Base-by-base conservation (phyloP, 73 alveolate genomes). In the Effrenium voratum region DNA sequence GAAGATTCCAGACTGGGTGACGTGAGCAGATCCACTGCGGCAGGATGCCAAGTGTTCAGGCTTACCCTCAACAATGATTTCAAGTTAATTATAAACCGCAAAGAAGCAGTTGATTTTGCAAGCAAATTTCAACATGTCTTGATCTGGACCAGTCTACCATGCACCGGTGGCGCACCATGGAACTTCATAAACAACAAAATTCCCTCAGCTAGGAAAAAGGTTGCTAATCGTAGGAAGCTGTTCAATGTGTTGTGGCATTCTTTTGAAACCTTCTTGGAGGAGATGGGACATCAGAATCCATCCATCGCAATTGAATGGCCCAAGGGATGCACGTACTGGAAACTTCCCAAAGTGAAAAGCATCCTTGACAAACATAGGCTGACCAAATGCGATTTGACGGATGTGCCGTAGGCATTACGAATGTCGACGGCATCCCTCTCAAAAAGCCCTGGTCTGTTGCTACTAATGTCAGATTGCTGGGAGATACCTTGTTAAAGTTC, bases 81-180 rank as follows among this genome's bases (percentile, higher is more conserved):
- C 6, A 47, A 47, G 60, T 2, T 13, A 5, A 38, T 22, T 13
- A 34, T 4, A 59, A 12, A 3, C 36, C 15, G 46, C 34, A 2
- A 13, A 59, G 40, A n/a, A 76, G 44, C 68, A 2, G 24, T 3
- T 43, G 41, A 12, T 66, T 43, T 34, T 19, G 63, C 63, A 52
- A 52, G 19, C 26, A 46, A 46, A 46, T 3, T 66, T 43, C 45
- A 79, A 30, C 13, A 43, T 2, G 90, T 79, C 24, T 66, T 79
- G n/a, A 66, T 79, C 5, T 79, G 90, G 90, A 26, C 47, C 28
- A 79, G 90, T 55, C 90, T 79, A 22, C 90, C 90, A 22, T 79
- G 86, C 59, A 66, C 79, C 38, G 79, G 79, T 12, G 79, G 79
- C 22, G 5, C 79, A 28, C 41, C 32, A 66, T 66, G 86, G 86